phyloP scores from a whole-genome alignment of 73 alveolate genomes.

The Paramecium primaurelia region DNA sequence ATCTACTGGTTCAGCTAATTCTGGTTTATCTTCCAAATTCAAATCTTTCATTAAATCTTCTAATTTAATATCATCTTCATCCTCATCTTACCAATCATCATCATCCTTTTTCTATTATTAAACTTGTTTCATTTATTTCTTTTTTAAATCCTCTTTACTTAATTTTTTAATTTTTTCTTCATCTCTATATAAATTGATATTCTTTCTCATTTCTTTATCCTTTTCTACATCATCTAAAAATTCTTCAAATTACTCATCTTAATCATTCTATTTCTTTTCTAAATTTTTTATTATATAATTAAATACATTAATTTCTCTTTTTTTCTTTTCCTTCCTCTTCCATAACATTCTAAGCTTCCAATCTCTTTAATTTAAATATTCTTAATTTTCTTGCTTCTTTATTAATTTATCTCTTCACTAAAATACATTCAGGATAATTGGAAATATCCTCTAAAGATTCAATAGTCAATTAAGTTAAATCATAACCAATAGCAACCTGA shows the following conservation, averaged over 20 bases:
- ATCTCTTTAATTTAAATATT: constrained; percentile 55
- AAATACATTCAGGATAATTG: constrained; percentile 43
- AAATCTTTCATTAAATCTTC: constrained; percentile 57
- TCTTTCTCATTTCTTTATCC: constrained; percentile 55
- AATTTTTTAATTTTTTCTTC: constrained; percentile 44
- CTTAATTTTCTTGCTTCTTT: constrained; percentile 31
- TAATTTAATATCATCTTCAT: constrained; percentile 50
- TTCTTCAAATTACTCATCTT: constrained; percentile 56
- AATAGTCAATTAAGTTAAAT: constrained; percentile 69
- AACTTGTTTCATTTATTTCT: constrained; percentile 18
- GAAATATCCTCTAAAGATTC: constrained; percentile 73
- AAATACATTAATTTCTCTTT: not conserved
- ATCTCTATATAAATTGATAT: constrained; percentile 54
- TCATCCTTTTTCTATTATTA: constrained; percentile 37
- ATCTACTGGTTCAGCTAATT: not conserved
- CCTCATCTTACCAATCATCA: constrained; percentile 33
- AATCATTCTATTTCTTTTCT: constrained; percentile 55
- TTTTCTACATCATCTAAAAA: constrained; percentile 61
- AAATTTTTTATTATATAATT: not conserved
- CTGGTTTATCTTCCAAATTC: constrained; percentile 52
- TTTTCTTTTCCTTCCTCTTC: constrained; percentile 55
- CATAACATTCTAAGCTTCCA: constrained; percentile 46
- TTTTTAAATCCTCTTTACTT: constrained; percentile 11
- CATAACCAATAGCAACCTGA: constrained; percentile 77
- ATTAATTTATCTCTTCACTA: constrained; percentile 46